These are phyloP conservation scores for Dothidotthia symphoricarpi DNA, from an alignment of 2,329 filamentous ascomycete species.

Conservation along the genomic window DNA sequence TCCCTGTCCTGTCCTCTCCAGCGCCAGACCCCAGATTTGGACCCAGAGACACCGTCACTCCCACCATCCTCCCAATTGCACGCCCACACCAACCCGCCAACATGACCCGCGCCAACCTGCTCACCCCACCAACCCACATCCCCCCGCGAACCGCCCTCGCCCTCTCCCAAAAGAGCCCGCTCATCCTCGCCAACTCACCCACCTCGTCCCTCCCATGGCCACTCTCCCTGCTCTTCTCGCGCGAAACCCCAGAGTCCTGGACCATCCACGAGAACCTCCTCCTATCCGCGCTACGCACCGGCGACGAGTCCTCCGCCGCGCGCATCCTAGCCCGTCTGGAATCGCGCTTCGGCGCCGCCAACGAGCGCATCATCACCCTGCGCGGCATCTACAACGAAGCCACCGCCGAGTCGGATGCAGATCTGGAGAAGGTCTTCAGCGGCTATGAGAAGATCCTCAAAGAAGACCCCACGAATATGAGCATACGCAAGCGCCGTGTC, in stretches of 20 bases:
- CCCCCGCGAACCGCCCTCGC: constrained; percentile 43
- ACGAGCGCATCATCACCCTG: constrained; percentile 83
- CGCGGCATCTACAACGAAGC: constrained; percentile 83
- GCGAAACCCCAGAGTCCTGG: constrained; percentile 80
- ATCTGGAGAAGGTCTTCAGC: constrained; percentile 67
- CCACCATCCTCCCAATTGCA: no score
- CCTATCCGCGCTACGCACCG: constrained; percentile 77
- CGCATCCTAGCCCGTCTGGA: constrained; percentile 72
- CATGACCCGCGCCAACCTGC: constrained; percentile 40
- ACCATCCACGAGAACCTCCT: constrained; percentile 82
- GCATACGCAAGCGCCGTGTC: constrained; percentile 78
- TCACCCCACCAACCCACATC: constrained; percentile 43
- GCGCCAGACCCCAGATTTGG: constrained; percentile 9
- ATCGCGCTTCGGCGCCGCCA: constrained; percentile 75
- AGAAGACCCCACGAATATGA: constrained; percentile 75
- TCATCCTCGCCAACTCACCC: constrained; percentile 39
- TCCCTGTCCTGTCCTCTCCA: no score
- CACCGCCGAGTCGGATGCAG: constrained; percentile 63
- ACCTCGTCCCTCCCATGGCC: constrained; percentile 50
- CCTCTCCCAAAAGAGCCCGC: constrained; percentile 50
- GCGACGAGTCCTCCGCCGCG: constrained; percentile 76
- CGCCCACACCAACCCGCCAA: constrained; percentile 2
- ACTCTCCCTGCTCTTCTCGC: constrained; percentile 51
- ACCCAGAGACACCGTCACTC: no score
- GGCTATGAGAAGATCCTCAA: constrained; percentile 75